Base-by-base conservation (phyloP, 495 filamentous ascomycete genomes). In the Talaromyces thailandensis region DNA sequence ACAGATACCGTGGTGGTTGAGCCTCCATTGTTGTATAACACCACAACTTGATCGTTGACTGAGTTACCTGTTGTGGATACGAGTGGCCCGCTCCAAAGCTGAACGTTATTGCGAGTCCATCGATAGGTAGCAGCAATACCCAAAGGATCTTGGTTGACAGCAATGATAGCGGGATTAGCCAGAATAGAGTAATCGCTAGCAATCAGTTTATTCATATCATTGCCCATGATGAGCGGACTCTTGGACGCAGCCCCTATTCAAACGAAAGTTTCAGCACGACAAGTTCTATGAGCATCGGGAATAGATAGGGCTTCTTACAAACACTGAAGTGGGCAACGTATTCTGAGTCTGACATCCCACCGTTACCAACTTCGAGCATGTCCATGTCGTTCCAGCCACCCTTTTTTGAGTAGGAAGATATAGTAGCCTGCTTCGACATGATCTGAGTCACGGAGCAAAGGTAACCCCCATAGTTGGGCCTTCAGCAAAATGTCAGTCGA, bases 311-410 rank as follows among this genome's bases (percentile, higher is more conserved):
- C n/a, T n/a, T 16, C 56, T 18, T 67, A 68, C 69, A 71, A 62
- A 71, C 64, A 45, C 61, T 69, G 48, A 71, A 67, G 28, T 68
- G 74, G 23, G 58, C 63, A 29, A 63, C 65, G 23, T 71, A 69
- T 63, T 70, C 70, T 2, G 69, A 72, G 25, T 78, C 70, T 11
- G 71, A 81, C 65, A 87, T 74, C 3, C 72, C 74, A 21, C 74
- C 75, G 53, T 85, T 86, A 21, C 85, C 86, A 32, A 88, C 79
- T 67, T 88, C 86, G 7, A 71, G 58, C 82, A 84, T 84, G 67
- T 88, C 85, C 43, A 80, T 37, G 52, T 72, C 70, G 35, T 72
- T 72, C 69, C 69, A 71, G 18, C 71, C 37, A 68, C 64, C 59
- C 56, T 58, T 37, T 16, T 1, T n/a, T 2, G 35, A 58, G 25